These are phyloP conservation scores for Aspergillus vadensis DNA, from an alignment of 2,329 filamentous ascomycete genomes.

Conservation along the genomic window DNA sequence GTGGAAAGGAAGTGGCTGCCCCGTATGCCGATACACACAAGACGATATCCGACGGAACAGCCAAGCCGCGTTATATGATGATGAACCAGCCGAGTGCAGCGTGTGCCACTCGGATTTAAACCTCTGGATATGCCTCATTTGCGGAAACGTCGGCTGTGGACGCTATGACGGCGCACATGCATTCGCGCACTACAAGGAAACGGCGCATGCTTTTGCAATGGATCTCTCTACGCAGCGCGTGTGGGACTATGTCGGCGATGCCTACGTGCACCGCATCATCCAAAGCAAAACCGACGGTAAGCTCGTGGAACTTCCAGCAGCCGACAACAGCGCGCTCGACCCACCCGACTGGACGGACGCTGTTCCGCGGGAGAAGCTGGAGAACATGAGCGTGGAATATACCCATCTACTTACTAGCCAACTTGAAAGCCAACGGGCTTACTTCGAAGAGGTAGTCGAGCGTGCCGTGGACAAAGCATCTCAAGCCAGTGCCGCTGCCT, in stretches of 20 bases:
- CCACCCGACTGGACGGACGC: slow-evolving; percentile 49
- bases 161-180: slow-evolving; percentile 93
- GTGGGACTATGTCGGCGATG: slow-evolving; percentile 96
- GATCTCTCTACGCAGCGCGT: slow-evolving; percentile 93
- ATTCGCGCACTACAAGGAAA: slow-evolving; percentile 89
- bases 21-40: slow-evolving; percentile 88
- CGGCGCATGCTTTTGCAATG: slow-evolving; percentile 86
- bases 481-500: slow-evolving; percentile 63
- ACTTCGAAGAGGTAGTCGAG: slow-evolving; percentile 90
- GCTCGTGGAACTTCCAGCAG: slow-evolving; percentile 80
- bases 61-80: slow-evolving; percentile 61
- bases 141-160: slow-evolving; percentile 88
- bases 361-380: slow-evolving; percentile 61
- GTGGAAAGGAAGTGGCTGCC: slow-evolving; percentile 92
- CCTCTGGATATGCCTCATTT: slow-evolving; percentile 94
- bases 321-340: slow-evolving; percentile 48
- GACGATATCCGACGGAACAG: slow-evolving; percentile 51
- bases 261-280: slow-evolving; percentile 93
- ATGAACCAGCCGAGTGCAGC: slow-evolving; percentile 62
- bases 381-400: slow-evolving; percentile 88
- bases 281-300: slow-evolving; percentile 92
- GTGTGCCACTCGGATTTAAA: slow-evolving; percentile 79
- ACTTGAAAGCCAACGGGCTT: slow-evolving; percentile 86
- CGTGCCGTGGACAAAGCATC: slow-evolving; percentile 88
- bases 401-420: slow-evolving; percentile 91